A percentile compares a stretch with the other conserved stretches of the same genome.
Conservation (phyloP, 345 rosid genomes). For the Rhodamnia rubescens region DNA sequence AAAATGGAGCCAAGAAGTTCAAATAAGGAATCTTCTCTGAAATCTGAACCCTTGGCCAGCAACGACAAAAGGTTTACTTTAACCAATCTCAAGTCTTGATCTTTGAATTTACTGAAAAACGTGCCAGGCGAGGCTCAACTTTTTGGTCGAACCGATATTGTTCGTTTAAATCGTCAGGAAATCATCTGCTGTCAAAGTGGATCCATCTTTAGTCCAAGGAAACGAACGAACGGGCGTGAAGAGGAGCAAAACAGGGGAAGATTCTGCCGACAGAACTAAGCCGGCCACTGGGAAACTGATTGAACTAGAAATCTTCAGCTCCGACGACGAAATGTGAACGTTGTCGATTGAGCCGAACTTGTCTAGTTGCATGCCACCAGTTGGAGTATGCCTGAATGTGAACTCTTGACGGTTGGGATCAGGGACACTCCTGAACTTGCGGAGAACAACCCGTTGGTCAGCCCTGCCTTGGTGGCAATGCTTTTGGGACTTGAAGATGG, state of each 20-base stretch:
- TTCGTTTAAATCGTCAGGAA: slow-evolving; percentile 35
- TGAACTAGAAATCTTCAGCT: slow-evolving; percentile 50
- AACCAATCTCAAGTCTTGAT: neutral
- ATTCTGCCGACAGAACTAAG: slow-evolving; percentile 10
- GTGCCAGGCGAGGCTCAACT: neutral
- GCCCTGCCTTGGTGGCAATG: neutral
- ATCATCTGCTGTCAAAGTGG: slow-evolving; percentile 20
- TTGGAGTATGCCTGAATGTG: neutral
- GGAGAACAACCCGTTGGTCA: neutral
- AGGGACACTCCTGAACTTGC: neutral
- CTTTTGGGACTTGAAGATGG: neutral
- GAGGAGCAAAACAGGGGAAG: slow-evolving; percentile 28
- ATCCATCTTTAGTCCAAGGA: slow-evolving; percentile 7
- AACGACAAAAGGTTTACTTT: slow-evolving; percentile 45
- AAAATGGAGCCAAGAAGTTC: slow-evolving; percentile 20
- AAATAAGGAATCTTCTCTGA: slow-evolving; percentile 17
- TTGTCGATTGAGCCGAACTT: neutral
- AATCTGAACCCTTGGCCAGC: slow-evolving; percentile 2
- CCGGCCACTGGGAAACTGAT: slow-evolving; percentile 45
- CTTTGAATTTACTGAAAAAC: neutral
- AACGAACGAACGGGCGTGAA: slow-evolving; percentile 24
- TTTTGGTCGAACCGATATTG: neutral
- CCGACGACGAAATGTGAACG: slow-evolving; percentile 48
- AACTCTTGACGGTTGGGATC: neutral
- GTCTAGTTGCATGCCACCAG: neutral